phyloP scores from a whole-genome alignment of 495 filamentous ascomycete species.

The Astrothelium subdiscretum region DNA sequence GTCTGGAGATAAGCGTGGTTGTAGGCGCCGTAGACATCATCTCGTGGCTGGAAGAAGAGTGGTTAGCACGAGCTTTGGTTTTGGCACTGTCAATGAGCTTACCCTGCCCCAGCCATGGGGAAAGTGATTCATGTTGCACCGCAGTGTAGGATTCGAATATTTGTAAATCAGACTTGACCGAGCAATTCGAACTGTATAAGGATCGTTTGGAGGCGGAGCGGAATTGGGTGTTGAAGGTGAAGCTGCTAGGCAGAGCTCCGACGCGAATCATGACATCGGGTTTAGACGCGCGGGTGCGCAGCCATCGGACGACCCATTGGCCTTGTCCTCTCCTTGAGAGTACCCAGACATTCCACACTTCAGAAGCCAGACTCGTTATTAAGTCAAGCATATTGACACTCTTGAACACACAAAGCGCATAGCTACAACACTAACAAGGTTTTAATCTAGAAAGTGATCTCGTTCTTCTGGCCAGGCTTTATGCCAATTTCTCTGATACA shows the following conservation, averaged over 20 bases:
- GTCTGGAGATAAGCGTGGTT: constrained; percentile 69
- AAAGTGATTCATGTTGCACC: constrained; percentile 70
- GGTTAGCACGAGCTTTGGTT: constrained; percentile 5
- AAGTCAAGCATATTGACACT: too few species aligned
- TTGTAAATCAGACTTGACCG: too few species aligned
- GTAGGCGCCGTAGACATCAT: constrained; percentile 92
- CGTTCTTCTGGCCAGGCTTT: neutral
- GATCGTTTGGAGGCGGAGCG: neutral
- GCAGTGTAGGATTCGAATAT: too few species aligned
- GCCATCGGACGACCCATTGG: too few species aligned
- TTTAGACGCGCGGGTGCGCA: neutral
- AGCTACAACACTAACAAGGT: too few species aligned
- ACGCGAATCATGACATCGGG: neutral
- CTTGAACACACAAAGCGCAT: too few species aligned
- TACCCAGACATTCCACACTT: too few species aligned
- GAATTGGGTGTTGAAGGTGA: neutral
- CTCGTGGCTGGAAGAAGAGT: constrained; percentile 54
- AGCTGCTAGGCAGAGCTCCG: constrained; percentile 1
- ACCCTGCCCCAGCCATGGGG: constrained; percentile 96
- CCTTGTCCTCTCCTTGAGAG: too few species aligned
- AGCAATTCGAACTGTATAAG: neutral
- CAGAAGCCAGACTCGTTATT: too few species aligned
- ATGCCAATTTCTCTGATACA: neutral
- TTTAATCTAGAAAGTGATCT: neutral
- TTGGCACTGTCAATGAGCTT: constrained; percentile 27